Conservation (phyloP, 2,329 filamentous ascomycete genomes). For the Macrophomina pseudophaseolina region DNA sequence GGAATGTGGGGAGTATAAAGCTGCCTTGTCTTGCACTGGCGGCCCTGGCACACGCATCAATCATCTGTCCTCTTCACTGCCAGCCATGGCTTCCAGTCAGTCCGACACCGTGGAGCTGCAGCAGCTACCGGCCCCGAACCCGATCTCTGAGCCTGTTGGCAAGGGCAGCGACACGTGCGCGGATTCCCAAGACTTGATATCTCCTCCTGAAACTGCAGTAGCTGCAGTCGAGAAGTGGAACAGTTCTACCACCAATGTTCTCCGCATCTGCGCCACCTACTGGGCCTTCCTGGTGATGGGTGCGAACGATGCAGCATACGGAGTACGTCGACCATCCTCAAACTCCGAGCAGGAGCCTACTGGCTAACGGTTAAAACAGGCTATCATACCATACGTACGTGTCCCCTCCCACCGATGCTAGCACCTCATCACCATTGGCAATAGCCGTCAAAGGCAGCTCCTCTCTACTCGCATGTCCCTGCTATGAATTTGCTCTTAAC, state of each 20-base stretch:
- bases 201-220: not conserved
- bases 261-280: slow-evolving; percentile 63
- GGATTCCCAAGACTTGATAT: not conserved
- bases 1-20: slow-evolving; percentile 4
- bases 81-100: not conserved
- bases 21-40: not conserved
- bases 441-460: too few species aligned
- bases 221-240: slow-evolving; percentile 65
- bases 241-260: slow-evolving; percentile 61
- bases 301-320: slow-evolving; percentile 70
- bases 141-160: not conserved
- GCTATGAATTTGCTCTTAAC: not conserved
- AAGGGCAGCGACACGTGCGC: not conserved
- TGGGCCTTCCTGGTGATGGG: slow-evolving; percentile 69
- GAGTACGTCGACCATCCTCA: slow-evolving; percentile 50
- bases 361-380: slow-evolving; percentile 29
- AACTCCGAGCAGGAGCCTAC: not conserved
- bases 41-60: not conserved
- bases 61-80: not conserved
- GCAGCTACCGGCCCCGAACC: not conserved
- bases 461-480: not conserved
- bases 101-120: slow-evolving; percentile 3
- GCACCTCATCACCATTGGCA: too few species aligned
- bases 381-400: slow-evolving; percentile 56
- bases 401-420: not conserved